Evolutionary conservation across 192 early-diverging fungal species (phyloP).

Genomic region (Pecoramyces ruminantium): DNA sequence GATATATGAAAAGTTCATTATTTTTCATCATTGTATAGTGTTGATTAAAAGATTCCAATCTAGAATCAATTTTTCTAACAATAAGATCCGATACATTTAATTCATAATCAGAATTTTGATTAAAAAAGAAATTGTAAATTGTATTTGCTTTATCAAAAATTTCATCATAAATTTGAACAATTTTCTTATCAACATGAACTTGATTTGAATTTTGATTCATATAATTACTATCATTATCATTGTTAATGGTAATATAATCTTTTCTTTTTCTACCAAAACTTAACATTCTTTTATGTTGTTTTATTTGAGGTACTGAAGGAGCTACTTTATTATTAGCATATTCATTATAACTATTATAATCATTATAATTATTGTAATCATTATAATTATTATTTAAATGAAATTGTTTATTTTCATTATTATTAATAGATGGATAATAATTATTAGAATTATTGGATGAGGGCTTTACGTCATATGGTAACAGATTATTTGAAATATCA

Average conservation of each 20-base stretch:
- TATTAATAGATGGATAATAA: too few species aligned
- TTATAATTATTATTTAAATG: too few species aligned
- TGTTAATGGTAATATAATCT: background rate
- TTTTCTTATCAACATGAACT: background rate
- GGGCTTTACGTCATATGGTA: background rate
- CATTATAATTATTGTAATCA: too few species aligned
- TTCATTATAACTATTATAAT: too few species aligned
- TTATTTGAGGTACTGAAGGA: background rate
- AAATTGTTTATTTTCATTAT: too few species aligned
- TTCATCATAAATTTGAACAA: background rate
- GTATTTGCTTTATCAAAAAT: background rate
- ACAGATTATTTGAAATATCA: background rate
- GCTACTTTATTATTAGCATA: too few species aligned
- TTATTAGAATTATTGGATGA: too few species aligned
- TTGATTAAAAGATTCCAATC: background rate
- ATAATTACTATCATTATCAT: background rate
- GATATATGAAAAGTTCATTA: background rate
- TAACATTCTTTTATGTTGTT: background rate
- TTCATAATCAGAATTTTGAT: background rate
- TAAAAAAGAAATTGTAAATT: background rate
- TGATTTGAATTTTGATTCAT: background rate
- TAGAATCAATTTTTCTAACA: background rate
- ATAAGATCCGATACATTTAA: background rate
- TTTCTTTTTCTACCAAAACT: background rate
- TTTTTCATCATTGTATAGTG: background rate